Percentiles rank a stretch among this genome's conserved stretches.
These are phyloP conservation scores for Debaryomyces tyrocola DNA, from an alignment of 805 yeast species.

Conservation along the genomic window DNA sequence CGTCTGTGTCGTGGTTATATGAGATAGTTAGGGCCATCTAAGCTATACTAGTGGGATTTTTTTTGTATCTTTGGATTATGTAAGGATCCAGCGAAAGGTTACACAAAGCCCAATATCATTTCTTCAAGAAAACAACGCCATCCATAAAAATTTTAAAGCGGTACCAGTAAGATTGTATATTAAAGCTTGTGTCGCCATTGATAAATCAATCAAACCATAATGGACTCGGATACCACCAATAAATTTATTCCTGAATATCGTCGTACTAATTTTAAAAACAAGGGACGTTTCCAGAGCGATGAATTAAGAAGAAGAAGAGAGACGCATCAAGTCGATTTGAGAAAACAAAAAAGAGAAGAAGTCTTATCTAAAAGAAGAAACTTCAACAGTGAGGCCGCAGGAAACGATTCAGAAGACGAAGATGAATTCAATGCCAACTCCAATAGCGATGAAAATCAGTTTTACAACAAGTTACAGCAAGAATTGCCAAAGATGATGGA, in stretches of 20 bases:
- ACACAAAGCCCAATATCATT: neutral
- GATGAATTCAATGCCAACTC: conserved; percentile 41
- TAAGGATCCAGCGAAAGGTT: neutral
- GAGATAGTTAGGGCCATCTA: neutral
- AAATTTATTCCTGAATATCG: conserved; percentile 97
- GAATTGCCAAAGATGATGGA: conserved; percentile 87
- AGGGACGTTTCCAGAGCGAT: conserved; percentile 89
- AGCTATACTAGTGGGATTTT: neutral
- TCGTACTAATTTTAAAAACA: conserved; percentile 93
- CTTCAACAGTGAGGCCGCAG: conserved; percentile 44
- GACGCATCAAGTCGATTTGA: conserved; percentile 91
- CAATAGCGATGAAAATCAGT: conserved; percentile 48
- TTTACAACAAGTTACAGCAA: conserved; percentile 41
- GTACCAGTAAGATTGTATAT: neutral
- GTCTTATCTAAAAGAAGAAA: conserved; percentile 92
- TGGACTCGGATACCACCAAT: conserved; percentile 75
- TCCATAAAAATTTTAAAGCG: neutral
- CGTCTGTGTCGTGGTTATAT: neutral
- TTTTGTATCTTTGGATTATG: neutral
- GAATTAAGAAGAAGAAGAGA: conserved; percentile 98
- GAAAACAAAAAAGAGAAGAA: conserved; percentile 97
- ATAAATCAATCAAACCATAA: conserved; percentile 21
- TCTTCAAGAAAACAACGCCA: conserved; percentile 3
- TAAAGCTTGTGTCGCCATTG: neutral
- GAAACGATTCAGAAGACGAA: conserved; percentile 44